Evolutionary conservation across 2,329 filamentous ascomycete species (phyloP), one percentile per base, ranked within the genome.

Genomic region (Aspergillus pseudoterreus): DNA sequence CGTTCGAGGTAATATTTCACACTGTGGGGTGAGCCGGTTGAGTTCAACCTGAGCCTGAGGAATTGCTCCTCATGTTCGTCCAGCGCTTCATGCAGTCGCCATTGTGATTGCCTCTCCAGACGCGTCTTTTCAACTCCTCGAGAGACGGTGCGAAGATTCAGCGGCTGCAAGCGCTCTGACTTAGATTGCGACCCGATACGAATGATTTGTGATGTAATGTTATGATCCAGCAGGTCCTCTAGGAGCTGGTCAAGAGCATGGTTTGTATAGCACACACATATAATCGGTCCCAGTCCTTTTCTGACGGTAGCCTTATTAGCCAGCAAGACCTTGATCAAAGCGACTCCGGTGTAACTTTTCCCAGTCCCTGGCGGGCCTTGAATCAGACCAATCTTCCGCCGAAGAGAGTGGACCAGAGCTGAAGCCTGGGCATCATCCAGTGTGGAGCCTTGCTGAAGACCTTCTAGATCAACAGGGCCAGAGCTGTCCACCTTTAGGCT

Each of bases 121-220:
- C 59, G 57, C 0, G 51, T 54, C 22, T 67, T 74, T 53, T 79
- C 74, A 0, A 64, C 52, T n/a, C 64, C 73, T 22, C 50, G 45
- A 6, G 50, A 47, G 19, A 67, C 50, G 0, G 57, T 52, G 0
- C 75, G 69, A 5, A 87, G 72, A 49, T 82, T 85, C n/a, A 78
- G 62, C 0, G 62, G 60, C 8, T 77, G 60, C 0, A 88, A 66
- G 1, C 67, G 58, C 27, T 80, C 75, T 0, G 81, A 83, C 52
- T 83, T 82, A 1, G 78, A 83, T 14, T 76, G 75, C 0, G 75
- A 77, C 0, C 86, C 85, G 4, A 89, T 80, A 0, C 85, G 82
- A 22, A 88, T 76, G 22, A 88, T 74, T 5, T 80, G 59, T 10
- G 55, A 47, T 11, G 59, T 57, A 44, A 67, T 61, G 8, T 61